phyloP scores from a whole-genome alignment of 345 rosid species.

The Punica granatum region DNA sequence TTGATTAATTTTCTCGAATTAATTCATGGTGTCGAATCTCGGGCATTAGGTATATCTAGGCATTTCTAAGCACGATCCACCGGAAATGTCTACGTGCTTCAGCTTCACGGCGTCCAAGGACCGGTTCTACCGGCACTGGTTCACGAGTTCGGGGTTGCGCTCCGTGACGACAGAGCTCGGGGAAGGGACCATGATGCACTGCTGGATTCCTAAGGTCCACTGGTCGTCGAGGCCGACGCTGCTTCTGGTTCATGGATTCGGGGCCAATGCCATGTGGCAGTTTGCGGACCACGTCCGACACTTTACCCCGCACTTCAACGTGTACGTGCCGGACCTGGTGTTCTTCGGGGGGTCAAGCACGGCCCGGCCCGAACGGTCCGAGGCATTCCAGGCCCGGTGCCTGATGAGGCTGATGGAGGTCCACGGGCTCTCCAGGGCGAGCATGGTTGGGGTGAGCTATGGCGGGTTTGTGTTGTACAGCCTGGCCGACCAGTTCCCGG shows the following conservation, averaged over 20 bases:
- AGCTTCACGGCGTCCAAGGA: conserved; percentile 17
- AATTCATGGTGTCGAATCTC: neutral
- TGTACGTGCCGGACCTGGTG: conserved; percentile 64
- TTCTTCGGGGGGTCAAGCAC: conserved; percentile 63
- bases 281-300: conserved; percentile 46
- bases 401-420: conserved; percentile 45
- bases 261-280: conserved; percentile 87
- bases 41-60: neutral
- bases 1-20: neutral
- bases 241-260: conserved; percentile 64
- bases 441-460: conserved; percentile 65
- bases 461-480: conserved; percentile 83
- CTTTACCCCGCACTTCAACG: conserved; percentile 52
- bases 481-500: conserved; percentile 51
- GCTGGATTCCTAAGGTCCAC: conserved; percentile 53
- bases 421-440: conserved; percentile 34
- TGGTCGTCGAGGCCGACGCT: conserved; percentile 39
- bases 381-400: conserved; percentile 57
- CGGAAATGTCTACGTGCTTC: conserved; percentile 9
- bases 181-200: conserved; percentile 59
- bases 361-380: conserved; percentile 35
- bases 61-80: neutral
- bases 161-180: conserved; percentile 32
- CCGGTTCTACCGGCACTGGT: conserved; percentile 13
- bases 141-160: conserved; percentile 9